Base-by-base conservation (phyloP, 345 rosid species). In the Cardiospermum halicacabum region DNA sequence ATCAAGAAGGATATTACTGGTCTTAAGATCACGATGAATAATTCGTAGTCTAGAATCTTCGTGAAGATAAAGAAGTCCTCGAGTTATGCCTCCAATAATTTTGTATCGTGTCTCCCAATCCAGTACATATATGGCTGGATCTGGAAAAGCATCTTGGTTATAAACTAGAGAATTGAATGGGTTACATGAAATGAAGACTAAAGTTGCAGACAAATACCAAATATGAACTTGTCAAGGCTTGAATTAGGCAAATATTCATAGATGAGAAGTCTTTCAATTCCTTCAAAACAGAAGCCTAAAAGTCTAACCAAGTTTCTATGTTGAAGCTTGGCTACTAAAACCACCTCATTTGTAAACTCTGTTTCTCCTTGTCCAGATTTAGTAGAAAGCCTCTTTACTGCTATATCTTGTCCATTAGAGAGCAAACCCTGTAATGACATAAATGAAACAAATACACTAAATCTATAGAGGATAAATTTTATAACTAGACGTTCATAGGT, bases 261-360 rank as follows among this genome's bases (percentile, higher is more conserved):
- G 39, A 80, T 69, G 27, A 82, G 81, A 49, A 82, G 45, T 64
- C 81, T 77, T 50, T 82, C 84, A n/a, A 59, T n/a, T 19, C 74
- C 74, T 30, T 77, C 65, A 8, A 77, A 67, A 72, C 80, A 75
- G 66, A 70, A 82, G 60, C 80, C 82, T 10, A 72, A 5, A 28
- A 75, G 82, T 53, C 75, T 75, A 50, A 79, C 74, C 65, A 79
- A 53, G 42, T 85, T 80, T 68, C 82, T 74, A 48, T 85, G 87
- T 28, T 78, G 89, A 54, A 85, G 85, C 65, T 62, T 80, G 39
- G 82, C 82, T 19, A 84, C 75, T 53, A 82, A 51, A 8, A 68
- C 2, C 2, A 78, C 70, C 65, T 82, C 87, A 36, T 80, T 82
- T 72, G 71, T 77, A 65, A 85, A 80, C 70, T 85, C 80, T 1